phyloP scores from a whole-genome alignment of 1,284 basidiomycete species.

The Moesziomyces sp. region DNA sequence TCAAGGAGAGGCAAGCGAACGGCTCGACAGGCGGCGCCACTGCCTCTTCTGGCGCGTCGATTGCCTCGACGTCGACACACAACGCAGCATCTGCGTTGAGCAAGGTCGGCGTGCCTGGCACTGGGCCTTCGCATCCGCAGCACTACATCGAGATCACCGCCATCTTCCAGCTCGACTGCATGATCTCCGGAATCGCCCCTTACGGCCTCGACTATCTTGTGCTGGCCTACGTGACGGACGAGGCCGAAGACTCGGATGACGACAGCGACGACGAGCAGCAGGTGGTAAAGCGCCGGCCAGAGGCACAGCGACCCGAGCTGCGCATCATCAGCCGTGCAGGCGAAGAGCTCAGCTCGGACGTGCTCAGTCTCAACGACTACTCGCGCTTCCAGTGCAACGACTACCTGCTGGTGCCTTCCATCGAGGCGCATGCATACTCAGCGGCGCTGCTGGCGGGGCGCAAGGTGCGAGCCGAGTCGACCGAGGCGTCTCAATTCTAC shows the following conservation, averaged over 20 bases:
- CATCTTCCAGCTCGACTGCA: conserved; percentile 92
- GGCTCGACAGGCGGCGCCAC: conserved; percentile 2
- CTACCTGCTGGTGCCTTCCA: conserved; percentile 75
- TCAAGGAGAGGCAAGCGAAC: conserved; percentile 34
- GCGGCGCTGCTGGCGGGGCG: conserved; percentile 38
- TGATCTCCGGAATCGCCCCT: conserved; percentile 89
- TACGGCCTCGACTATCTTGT: conserved; percentile 78
- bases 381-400: conserved; percentile 92
- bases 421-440: conserved; percentile 50
- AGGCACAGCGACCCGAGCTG: conserved; percentile 88
- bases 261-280: conserved; percentile 20
- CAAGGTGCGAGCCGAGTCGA: conserved; percentile 29
- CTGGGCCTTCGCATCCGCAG: conserved; percentile 17
- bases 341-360: conserved; percentile 89
- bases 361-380: conserved; percentile 80
- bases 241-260: conserved; percentile 52
- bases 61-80: conserved; percentile 22
- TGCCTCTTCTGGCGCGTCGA: conserved; percentile 21
- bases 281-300: conserved; percentile 50
- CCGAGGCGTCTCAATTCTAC: conserved; percentile 72
- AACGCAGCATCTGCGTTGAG: conserved; percentile 27
- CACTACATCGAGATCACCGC: conserved; percentile 82
- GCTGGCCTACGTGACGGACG: conserved; percentile 75
- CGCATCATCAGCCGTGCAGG: conserved; percentile 88
- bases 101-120: conserved; percentile 27